These are phyloP conservation scores for Hanseniaspora hatyaiensis DNA, from an alignment of 805 yeast genomes.

Conservation along the genomic window DNA sequence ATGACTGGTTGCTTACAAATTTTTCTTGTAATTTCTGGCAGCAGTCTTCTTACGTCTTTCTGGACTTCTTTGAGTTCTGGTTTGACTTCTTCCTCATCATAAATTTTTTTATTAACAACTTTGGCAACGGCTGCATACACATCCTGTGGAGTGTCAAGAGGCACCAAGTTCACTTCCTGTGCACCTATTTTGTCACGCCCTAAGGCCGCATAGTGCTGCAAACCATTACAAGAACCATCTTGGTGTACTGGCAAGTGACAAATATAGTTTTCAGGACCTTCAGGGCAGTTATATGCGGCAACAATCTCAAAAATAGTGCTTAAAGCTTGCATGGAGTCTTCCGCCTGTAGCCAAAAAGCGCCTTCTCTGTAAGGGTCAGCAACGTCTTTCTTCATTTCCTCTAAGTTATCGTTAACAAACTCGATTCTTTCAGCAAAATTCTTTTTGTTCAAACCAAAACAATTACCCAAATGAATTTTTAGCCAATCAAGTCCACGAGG, in stretches of 20 bases:
- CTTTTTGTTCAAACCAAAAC: slow-evolving; percentile 64
- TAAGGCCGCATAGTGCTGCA: slow-evolving; percentile 77
- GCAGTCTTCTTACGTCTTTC: slow-evolving; percentile 25
- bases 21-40: slow-evolving; percentile 64
- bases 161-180: slow-evolving; percentile 60
- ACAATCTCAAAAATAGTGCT: slow-evolving; percentile 57
- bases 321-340: slow-evolving; percentile 74
- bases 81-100: slow-evolving; percentile 42
- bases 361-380: slow-evolving; percentile 46
- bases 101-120: slow-evolving; percentile 46
- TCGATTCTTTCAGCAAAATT: slow-evolving; percentile 51
- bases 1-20: slow-evolving; percentile 93
- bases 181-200: slow-evolving; percentile 84
- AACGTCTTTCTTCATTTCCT: slow-evolving; percentile 46
- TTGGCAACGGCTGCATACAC: slow-evolving; percentile 62
- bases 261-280: slow-evolving; percentile 47
- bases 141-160: slow-evolving; percentile 64
- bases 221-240: slow-evolving; percentile 79
- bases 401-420: slow-evolving; percentile 48
- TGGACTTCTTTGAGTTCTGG: slow-evolving; percentile 21
- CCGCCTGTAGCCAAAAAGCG: slow-evolving; percentile 63
- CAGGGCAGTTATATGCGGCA: slow-evolving; percentile 48
- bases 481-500: slow-evolving; percentile 57
- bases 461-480: slow-evolving; percentile 61
- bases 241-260: slow-evolving; percentile 74